phyloP scores from a whole-genome alignment of 2,329 filamentous ascomycete genomes.

The Colletotrichum abscissum region DNA sequence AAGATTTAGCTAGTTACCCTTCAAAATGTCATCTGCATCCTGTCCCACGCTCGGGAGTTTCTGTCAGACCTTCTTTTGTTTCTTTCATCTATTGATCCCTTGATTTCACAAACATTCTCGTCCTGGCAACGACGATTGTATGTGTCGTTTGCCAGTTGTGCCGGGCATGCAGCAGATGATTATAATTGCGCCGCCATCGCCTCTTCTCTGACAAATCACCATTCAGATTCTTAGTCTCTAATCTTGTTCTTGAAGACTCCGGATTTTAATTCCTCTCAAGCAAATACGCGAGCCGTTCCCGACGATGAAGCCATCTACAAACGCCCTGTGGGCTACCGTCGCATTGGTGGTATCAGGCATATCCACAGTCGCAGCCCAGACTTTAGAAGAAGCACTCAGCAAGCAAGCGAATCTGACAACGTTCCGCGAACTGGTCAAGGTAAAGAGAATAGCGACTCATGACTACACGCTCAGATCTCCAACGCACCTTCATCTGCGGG shows the following conservation, averaged over 20 bases:
- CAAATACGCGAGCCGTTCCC: background rate
- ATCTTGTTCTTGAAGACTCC: background rate
- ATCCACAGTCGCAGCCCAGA: slow-evolving; percentile 40
- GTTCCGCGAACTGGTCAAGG: slow-evolving; percentile 56
- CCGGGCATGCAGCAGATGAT: background rate
- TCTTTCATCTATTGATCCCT: background rate
- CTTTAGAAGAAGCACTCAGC: slow-evolving; percentile 53
- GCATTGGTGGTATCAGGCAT: slow-evolving; percentile 1
- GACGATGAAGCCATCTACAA: slow-evolving; percentile 3
- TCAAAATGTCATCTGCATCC: background rate
- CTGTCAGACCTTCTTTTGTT: no score
- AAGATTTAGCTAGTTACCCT: background rate
- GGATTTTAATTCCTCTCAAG: background rate
- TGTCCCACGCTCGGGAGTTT: background rate
- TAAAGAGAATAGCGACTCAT: slow-evolving; percentile 34
- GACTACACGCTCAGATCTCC: background rate
- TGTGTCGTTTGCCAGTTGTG: background rate
- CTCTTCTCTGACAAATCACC: background rate
- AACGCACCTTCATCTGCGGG: background rate
- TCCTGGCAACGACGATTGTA: background rate
- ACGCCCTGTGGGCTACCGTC: background rate
- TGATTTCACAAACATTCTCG: background rate
- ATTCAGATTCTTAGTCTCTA: background rate
- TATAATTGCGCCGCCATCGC: background rate
- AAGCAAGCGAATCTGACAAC: slow-evolving; percentile 55